A percentile compares a stretch with the other conserved stretches of the same genome.
phyloP scores from a whole-genome alignment of 805 yeast genomes.

The Saturnispora gosingensis region DNA sequence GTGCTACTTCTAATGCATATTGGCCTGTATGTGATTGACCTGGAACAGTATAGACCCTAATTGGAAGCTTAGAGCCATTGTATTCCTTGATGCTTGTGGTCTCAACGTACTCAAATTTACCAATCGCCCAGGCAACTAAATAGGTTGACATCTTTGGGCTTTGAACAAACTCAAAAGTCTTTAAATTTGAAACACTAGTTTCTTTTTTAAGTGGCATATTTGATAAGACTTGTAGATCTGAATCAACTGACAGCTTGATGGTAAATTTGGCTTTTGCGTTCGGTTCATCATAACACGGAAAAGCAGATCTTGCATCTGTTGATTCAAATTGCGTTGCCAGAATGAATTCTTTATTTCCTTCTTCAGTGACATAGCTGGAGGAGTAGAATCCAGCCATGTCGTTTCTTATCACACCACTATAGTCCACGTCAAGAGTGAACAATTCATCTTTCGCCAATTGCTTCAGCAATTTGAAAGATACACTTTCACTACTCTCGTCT shows the following conservation, averaged over 20 bases:
- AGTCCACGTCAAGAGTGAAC: conserved; percentile 27
- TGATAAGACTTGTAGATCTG: conserved; percentile 33
- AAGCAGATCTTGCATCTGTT: conserved; percentile 49
- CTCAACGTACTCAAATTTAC: conserved; percentile 47
- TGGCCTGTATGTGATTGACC: conserved; percentile 39
- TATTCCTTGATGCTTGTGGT: conserved; percentile 32
- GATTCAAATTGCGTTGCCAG: conserved; percentile 51
- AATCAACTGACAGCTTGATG: conserved; percentile 30
- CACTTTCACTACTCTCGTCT: conserved; percentile 46
- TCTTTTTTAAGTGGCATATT: conserved; percentile 35
- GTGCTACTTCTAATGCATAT: conserved; percentile 39
- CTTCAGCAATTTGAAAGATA: conserved; percentile 41
- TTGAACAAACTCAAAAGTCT: conserved; percentile 31
- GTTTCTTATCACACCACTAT: conserved; percentile 37
- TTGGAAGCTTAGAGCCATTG: conserved; percentile 35
- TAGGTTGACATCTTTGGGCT: conserved; percentile 50
- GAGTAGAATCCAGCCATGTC: conserved; percentile 52
- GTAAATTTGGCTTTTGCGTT: conserved; percentile 45
- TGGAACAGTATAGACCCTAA: conserved; percentile 43
- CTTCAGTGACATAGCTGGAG: conserved; percentile 32
- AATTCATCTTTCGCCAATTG: conserved; percentile 27
- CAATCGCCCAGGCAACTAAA: conserved; percentile 50
- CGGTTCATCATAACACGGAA: conserved; percentile 53
- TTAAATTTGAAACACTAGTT: conserved; percentile 15
- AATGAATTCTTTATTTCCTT: conserved; percentile 32